Evolutionary conservation across 176 grass and related monocot genomes (phyloP).

Genomic region (Eragrostis curvula): DNA sequence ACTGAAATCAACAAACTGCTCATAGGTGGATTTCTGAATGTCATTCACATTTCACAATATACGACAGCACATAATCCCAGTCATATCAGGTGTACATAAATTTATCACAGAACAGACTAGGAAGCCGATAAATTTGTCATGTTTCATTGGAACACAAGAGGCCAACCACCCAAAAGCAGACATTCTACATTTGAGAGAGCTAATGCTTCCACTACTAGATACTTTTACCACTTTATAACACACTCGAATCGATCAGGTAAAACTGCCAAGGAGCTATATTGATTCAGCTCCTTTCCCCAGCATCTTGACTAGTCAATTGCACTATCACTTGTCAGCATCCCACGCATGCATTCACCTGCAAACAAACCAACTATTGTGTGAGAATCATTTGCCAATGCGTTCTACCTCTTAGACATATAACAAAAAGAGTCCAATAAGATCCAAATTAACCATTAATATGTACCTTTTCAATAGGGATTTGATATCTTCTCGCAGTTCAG

Average conservation of each 20-base stretch:
- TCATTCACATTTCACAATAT: background rate
- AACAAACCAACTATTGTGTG: background rate
- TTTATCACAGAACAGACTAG: background rate
- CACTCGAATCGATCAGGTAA: background rate
- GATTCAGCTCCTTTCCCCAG: background rate
- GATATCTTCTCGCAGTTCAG: constrained; percentile 52
- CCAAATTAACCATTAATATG: background rate
- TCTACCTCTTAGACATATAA: constrained; percentile 20
- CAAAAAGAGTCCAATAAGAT: background rate
- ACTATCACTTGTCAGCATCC: background rate
- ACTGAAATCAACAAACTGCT: no score
- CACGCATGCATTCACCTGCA: constrained; percentile 32
- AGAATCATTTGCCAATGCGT: background rate
- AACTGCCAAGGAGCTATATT: background rate
- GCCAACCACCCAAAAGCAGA: background rate
- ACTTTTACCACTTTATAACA: background rate
- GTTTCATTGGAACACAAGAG: background rate
- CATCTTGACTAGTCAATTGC: background rate
- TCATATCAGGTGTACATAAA: background rate
- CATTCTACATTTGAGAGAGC: background rate
- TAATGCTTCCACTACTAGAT: background rate
- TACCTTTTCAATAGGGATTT: constrained; percentile 68
- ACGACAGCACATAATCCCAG: background rate
- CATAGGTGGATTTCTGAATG: background rate
- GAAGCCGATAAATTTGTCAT: background rate